Percentiles rank a stretch among this genome's conserved stretches.
phyloP scores from a whole-genome alignment of 2,329 filamentous ascomycete genomes.

The Volutella citrinella region DNA sequence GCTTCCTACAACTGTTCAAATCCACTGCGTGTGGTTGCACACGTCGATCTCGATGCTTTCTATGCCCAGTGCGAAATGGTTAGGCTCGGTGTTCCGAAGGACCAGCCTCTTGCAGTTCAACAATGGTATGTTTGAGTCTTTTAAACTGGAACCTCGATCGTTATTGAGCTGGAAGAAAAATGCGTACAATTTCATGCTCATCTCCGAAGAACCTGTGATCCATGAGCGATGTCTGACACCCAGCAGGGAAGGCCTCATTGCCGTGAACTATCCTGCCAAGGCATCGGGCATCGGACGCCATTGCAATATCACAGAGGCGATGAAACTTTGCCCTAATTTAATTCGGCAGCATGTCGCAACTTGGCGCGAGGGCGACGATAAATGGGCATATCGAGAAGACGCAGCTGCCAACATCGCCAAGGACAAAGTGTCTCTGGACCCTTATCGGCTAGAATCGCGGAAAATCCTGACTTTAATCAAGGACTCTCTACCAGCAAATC shows the following conservation, averaged over 20 bases:
- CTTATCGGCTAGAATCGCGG: constrained; percentile 81
- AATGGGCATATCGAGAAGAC: constrained; percentile 87
- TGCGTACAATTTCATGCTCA: not conserved
- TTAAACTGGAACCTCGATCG: too few relatives aligned
- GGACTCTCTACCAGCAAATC: constrained; percentile 60
- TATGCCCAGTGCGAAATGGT: constrained; percentile 97
- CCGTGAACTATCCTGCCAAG: constrained; percentile 91
- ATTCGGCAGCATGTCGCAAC: constrained; percentile 92
- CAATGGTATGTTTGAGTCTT: constrained; percentile 64
- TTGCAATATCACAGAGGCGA: constrained; percentile 76
- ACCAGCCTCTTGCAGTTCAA: constrained; percentile 84
- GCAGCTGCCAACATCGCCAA: constrained; percentile 75
- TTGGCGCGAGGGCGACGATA: constrained; percentile 87
- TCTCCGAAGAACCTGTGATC: not conserved
- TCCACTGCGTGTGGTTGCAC: constrained; percentile 82
- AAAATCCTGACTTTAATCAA: constrained; percentile 80
- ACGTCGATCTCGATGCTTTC: constrained; percentile 95
- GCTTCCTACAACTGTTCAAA: constrained; percentile 67
- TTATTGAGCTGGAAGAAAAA: too few relatives aligned
- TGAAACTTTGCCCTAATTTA: constrained; percentile 79
- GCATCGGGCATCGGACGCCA: constrained; percentile 76
- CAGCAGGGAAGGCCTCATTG: constrained; percentile 80
- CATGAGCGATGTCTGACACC: not conserved
- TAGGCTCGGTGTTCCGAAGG: constrained; percentile 69
- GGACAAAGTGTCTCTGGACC: constrained; percentile 92